Evolutionary conservation across 495 filamentous ascomycete genomes (phyloP).

Genomic region (Aspergillus mulundensis): DNA sequence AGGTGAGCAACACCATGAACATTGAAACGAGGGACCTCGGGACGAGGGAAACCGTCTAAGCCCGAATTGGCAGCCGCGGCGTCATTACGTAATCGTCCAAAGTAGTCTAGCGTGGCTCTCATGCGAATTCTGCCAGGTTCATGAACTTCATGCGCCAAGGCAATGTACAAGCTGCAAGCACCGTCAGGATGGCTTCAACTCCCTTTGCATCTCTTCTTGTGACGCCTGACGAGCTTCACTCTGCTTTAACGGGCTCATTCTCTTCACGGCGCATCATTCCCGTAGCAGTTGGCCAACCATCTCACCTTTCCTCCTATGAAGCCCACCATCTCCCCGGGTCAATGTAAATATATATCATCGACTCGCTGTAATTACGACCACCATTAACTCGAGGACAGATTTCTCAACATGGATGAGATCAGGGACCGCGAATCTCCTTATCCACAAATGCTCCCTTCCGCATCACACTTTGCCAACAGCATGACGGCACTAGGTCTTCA

Average conservation of each 20-base stretch:
- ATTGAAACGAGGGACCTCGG: no score
- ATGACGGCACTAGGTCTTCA: slow-evolving; percentile 24
- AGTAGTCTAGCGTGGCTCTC: neutral
- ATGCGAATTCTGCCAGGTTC: neutral
- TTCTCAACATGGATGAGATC: slow-evolving; percentile 32
- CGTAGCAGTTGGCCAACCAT: slow-evolving; percentile 20
- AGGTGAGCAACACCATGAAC: no score
- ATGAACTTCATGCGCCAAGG: no score
- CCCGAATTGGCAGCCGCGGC: neutral
- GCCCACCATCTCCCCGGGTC: slow-evolving; percentile 28
- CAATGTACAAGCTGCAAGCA: neutral
- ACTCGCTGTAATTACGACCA: neutral
- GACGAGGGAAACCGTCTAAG: neutral
- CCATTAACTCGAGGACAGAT: slow-evolving; percentile 9
- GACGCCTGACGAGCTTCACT: slow-evolving; percentile 17
- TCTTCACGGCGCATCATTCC: slow-evolving; percentile 22
- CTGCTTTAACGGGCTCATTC: neutral
- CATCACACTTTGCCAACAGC: slow-evolving; percentile 18
- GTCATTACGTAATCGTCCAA: neutral
- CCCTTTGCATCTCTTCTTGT: slow-evolving; percentile 19
- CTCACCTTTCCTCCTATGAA: slow-evolving; percentile 12
- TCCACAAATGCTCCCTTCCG: slow-evolving; percentile 27
- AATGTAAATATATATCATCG: slow-evolving; percentile 18
- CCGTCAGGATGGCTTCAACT: slow-evolving; percentile 1
- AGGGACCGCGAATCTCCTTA: slow-evolving; percentile 22